phyloP scores from a whole-genome alignment of 495 filamentous ascomycete species.

The Chaetomium fimeti region DNA sequence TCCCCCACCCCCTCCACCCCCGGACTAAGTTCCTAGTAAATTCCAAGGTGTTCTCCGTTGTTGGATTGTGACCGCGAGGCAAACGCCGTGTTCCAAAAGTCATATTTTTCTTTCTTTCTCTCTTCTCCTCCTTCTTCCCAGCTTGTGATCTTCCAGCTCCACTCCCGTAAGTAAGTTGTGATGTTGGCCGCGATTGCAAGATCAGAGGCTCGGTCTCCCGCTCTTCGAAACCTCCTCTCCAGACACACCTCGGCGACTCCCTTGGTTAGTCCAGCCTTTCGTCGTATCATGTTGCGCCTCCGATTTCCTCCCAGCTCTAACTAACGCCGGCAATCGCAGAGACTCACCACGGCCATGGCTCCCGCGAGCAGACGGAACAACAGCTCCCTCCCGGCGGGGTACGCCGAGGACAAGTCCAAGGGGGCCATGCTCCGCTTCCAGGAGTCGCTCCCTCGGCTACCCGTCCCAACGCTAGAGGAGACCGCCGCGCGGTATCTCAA shows the following conservation, averaged over 20 bases:
- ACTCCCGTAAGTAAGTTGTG: constrained; percentile 21
- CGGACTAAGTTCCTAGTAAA: background rate
- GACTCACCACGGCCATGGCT: constrained; percentile 49
- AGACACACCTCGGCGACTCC: constrained; percentile 21
- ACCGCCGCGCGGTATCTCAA: constrained; percentile 89
- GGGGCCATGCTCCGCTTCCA: constrained; percentile 94
- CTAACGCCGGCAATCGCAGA: constrained; percentile 29
- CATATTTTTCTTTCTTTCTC: constrained; percentile 1
- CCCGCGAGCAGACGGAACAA: constrained; percentile 53
- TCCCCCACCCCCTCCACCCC: background rate
- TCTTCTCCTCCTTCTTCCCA: constrained; percentile 2
- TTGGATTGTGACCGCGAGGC: background rate
- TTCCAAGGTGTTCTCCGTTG: constrained; percentile 12
- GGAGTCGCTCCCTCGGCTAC: constrained; percentile 86
- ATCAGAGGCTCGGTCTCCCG: constrained; percentile 39
- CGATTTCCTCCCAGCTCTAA: background rate
- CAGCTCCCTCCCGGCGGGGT: constrained; percentile 67
- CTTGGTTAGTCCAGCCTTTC: constrained; percentile 27
- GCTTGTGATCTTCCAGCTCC: constrained; percentile 9
- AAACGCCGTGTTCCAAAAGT: background rate
- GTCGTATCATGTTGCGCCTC: constrained; percentile 4
- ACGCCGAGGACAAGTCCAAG: constrained; percentile 87
- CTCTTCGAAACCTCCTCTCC: constrained; percentile 33
- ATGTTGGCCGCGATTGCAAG: constrained; percentile 38
- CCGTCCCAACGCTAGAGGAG: constrained; percentile 91